phyloP scores from a whole-genome alignment of 2,329 filamentous ascomycete species.

The Colletotrichum tamarilloi region DNA sequence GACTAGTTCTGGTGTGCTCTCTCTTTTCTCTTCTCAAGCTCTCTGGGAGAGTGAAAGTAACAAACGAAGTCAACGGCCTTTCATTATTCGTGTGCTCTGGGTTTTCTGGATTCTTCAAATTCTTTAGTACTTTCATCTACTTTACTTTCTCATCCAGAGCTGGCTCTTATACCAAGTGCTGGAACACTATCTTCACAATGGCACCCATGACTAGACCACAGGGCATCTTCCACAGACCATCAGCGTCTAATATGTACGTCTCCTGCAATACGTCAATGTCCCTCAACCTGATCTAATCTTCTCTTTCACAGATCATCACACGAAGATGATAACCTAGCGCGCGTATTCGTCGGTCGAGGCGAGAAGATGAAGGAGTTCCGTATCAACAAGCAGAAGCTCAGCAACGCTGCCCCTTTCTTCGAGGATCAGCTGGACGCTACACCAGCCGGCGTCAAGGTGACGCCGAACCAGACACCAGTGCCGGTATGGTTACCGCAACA shows the following conservation, averaged over 20 bases:
- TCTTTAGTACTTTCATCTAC: constrained; percentile 9
- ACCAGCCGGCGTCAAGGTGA: constrained; percentile 37
- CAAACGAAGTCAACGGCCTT: constrained; percentile 24
- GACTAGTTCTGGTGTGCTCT: background rate
- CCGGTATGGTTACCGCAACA: constrained; percentile 49
- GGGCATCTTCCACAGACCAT: constrained; percentile 27
- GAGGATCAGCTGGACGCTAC: constrained; percentile 54
- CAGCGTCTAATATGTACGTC: constrained; percentile 28
- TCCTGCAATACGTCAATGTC: background rate
- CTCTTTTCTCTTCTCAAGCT: constrained; percentile 28
- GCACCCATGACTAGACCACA: constrained; percentile 35
- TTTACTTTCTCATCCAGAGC: constrained; percentile 22
- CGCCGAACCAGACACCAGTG: constrained; percentile 40
- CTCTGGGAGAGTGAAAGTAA: constrained; percentile 35
- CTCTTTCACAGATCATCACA: constrained; percentile 6
- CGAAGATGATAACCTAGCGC: constrained; percentile 39
- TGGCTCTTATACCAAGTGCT: constrained; percentile 30
- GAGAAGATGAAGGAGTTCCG: constrained; percentile 50
- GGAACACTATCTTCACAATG: constrained; percentile 26
- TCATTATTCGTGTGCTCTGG: constrained; percentile 11
- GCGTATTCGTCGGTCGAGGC: constrained; percentile 55
- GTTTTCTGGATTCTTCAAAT: constrained; percentile 17
- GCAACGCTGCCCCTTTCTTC: constrained; percentile 60
- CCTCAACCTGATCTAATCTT: background rate
- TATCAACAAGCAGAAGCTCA: constrained; percentile 58